A percentile compares a stretch with the other conserved stretches of the same genome.
Evolutionary conservation across 202 grass and related monocot genomes (phyloP).

Genomic region (Setaria viridis): DNA sequence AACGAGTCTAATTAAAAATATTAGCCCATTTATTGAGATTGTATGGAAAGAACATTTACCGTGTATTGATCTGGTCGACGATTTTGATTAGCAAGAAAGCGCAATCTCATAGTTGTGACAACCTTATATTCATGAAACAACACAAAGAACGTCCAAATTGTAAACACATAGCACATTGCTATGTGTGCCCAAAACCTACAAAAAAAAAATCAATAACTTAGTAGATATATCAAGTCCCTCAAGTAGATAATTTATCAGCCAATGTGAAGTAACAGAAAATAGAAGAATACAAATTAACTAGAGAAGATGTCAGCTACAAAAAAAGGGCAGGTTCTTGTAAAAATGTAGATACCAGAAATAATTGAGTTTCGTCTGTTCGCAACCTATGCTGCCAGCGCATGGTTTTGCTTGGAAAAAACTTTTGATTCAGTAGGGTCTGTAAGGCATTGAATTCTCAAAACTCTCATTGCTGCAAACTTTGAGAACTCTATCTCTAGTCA

Average conservation of each 20-base stretch:
- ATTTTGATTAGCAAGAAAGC: slow-evolving; percentile 84
- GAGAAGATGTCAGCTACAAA: slow-evolving; percentile 38
- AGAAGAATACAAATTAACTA: slow-evolving; percentile 8
- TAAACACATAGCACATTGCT: slow-evolving; percentile 76
- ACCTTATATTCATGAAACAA: slow-evolving; percentile 89
- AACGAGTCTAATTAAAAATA: slow-evolving; percentile 26
- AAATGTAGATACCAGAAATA: not conserved
- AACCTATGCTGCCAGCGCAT: slow-evolving; percentile 9
- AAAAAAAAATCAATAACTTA: slow-evolving; percentile 37
- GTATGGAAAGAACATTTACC: slow-evolving; percentile 54
- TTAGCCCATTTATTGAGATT: not conserved
- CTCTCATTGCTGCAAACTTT: not conserved
- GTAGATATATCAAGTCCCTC: not conserved
- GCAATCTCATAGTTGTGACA: slow-evolving; percentile 88
- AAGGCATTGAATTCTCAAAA: slow-evolving; percentile 16
- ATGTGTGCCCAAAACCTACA: slow-evolving; percentile 88
- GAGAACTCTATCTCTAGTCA: slow-evolving; percentile 1
- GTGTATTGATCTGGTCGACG: slow-evolving; percentile 91
- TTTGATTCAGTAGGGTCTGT: not conserved
- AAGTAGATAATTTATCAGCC: slow-evolving; percentile 32
- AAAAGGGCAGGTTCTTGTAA: slow-evolving; percentile 1
- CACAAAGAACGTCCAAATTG: slow-evolving; percentile 80
- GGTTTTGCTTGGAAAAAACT: slow-evolving; percentile 18
- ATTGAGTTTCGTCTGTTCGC: slow-evolving; percentile 7
- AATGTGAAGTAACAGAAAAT: slow-evolving; percentile 15